Evolutionary conservation across 495 filamentous ascomycete genomes (phyloP).

Genomic region (Parathielavia hyrcaniae): DNA sequence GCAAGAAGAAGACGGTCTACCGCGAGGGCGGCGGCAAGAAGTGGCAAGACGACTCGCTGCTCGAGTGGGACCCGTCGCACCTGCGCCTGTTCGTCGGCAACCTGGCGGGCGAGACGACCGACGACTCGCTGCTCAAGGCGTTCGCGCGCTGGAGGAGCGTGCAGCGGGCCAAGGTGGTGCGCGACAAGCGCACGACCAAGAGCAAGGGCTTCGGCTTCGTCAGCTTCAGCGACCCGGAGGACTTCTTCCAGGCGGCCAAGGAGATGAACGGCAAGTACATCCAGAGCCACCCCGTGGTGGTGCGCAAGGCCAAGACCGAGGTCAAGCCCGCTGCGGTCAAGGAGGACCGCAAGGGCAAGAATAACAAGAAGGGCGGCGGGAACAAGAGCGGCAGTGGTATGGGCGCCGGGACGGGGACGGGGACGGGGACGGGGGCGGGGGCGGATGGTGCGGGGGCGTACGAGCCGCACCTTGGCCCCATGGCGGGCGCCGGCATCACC

Average conservation of each 20-base stretch:
- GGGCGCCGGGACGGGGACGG: too few relatives aligned
- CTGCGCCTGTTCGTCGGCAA: conserved; percentile 95
- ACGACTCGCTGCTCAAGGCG: conserved; percentile 89
- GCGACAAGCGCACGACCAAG: conserved; percentile 93
- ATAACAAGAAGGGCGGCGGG: conserved; percentile 31
- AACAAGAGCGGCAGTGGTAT: conserved; percentile 34
- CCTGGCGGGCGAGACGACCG: conserved; percentile 95
- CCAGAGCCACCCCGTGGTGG: conserved; percentile 83
- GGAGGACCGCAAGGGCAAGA: conserved; percentile 36
- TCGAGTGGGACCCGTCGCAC: conserved; percentile 96
- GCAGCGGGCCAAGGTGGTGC: conserved; percentile 87
- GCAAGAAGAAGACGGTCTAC: conserved; percentile 66
- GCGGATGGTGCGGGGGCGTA: conserved; percentile 28
- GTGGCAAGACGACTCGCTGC: conserved; percentile 77
- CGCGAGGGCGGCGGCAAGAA: conserved; percentile 82
- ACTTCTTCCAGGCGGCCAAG: conserved; percentile 88
- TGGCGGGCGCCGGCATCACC: conserved; percentile 58
- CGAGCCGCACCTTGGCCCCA: conserved; percentile 42
- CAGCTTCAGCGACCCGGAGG: conserved; percentile 88
- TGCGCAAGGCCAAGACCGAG: conserved; percentile 85
- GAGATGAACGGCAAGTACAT: conserved; percentile 99
- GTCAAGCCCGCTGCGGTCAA: conserved; percentile 59
- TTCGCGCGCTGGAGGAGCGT: conserved; percentile 83
- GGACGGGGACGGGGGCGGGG: too few relatives aligned
- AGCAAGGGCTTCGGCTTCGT: conserved; percentile 95